Conservation (phyloP, 352 stramenopile species). For the Globisporangium splendens region DNA sequence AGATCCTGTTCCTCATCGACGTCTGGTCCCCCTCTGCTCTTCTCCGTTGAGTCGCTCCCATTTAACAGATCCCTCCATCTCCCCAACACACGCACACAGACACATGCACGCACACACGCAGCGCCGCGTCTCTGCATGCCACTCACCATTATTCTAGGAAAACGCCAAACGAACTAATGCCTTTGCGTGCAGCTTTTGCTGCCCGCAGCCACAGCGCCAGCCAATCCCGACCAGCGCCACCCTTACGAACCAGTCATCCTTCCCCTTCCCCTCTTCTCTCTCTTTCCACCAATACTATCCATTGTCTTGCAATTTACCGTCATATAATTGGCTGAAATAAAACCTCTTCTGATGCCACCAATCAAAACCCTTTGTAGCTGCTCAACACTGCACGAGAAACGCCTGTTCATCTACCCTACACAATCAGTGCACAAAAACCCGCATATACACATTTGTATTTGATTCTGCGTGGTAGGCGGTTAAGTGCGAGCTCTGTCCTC, state of each 20-base stretch:
- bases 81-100: not conserved
- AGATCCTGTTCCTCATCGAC: too few species aligned
- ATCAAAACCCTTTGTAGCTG: not conserved
- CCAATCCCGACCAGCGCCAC: conserved; percentile 28
- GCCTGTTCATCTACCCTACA: not conserved
- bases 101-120: not conserved
- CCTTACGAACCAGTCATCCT: conserved; percentile 76
- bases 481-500: not conserved
- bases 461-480: not conserved
- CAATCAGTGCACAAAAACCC: not conserved
- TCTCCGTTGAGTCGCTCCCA: not conserved
- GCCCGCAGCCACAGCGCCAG: conserved; percentile 5
- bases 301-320: not conserved
- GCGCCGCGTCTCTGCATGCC: not conserved
- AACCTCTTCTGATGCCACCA: not conserved
- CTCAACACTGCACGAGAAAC: not conserved
- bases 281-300: conserved; percentile 36
- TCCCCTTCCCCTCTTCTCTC: conserved; percentile 23
- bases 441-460: conserved; percentile 8
- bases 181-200: conserved; percentile 9
- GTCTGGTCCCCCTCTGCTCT: not conserved
- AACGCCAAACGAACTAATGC: conserved; percentile 86
- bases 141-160: conserved; percentile 83
- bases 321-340: conserved; percentile 35
- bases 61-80: not conserved